Percentiles rank a stretch among this genome's conserved stretches.
Evolutionary conservation across 192 early-diverging fungal genomes (phyloP).

Genomic region (Paraglomus brasilianum): DNA sequence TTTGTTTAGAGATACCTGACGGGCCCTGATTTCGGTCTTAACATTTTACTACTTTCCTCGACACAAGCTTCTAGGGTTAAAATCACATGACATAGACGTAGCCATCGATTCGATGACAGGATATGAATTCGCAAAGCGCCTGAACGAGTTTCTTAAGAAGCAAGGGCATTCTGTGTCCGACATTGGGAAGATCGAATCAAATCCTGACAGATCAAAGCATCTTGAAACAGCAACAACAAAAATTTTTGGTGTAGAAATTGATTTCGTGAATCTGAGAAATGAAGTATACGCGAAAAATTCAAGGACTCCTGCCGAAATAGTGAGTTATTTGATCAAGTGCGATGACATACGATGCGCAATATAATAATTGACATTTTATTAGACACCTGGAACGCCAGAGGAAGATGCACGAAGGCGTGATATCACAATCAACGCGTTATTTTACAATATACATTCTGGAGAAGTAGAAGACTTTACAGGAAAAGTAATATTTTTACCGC

Average conservation of each 20-base stretch:
- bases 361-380: neutral
- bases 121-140: slow-evolving; percentile 78
- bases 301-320: slow-evolving; percentile 72
- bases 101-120: slow-evolving; percentile 94
- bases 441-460: slow-evolving; percentile 90
- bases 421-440: slow-evolving; percentile 95
- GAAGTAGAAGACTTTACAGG: slow-evolving; percentile 86
- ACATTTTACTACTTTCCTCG: neutral
- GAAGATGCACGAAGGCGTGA: slow-evolving; percentile 96
- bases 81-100: slow-evolving; percentile 91
- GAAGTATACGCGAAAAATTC: slow-evolving; percentile 84
- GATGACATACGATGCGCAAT: neutral
- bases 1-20: neutral
- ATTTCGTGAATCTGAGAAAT: slow-evolving; percentile 95
- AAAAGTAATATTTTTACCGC: slow-evolving; percentile 33
- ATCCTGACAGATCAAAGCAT: slow-evolving; percentile 97
- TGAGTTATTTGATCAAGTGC: slow-evolving; percentile 34
- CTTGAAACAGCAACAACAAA: slow-evolving; percentile 93
- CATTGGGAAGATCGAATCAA: slow-evolving; percentile 84
- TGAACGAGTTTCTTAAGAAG: slow-evolving; percentile 62
- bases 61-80: slow-evolving; percentile 73
- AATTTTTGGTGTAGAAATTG: slow-evolving; percentile 74
- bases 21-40: neutral
- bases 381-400: slow-evolving; percentile 82
- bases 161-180: slow-evolving; percentile 33